Base-by-base conservation (phyloP, 1,284 basidiomycete species). In the Grifola frondosa region DNA sequence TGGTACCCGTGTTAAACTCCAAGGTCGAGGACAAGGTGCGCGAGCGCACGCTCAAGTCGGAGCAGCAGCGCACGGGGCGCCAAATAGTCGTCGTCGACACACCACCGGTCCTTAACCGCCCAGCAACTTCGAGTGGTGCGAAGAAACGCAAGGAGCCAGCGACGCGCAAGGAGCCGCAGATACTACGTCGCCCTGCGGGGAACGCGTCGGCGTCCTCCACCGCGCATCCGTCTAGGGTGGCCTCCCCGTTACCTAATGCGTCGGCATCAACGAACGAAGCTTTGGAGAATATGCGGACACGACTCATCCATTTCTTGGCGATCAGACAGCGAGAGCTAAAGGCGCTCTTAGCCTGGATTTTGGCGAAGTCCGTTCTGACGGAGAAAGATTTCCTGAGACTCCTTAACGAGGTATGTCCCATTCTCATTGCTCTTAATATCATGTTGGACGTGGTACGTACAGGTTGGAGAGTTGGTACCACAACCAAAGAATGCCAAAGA, bases 1-100 rank as follows among this genome's bases (percentile, higher is more conserved):
- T 88, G 46, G 77, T 80, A 41, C 75, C 75, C 37, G 70, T 82
- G 54, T 70, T 86, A 25, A 73, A 70, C n/a, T 65, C 71, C 28
- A 70, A 63, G 30, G 56, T 80, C 40, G 66, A 74, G 11, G 73
- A 73, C 55, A 74, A 71, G 52, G 65, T 88, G 42, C 75, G 80
- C 36, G 73, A 80, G 44, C 74, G 70, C 19, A 80, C 78, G 1
- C 64, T 68, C 30, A 75, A 73, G 43, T 83, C 79, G 22, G 77
- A 74, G 51, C 74, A 75, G 53, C 71, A 78, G 56, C 78, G 78
- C 40, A 66, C 67, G 20, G 74, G 72, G 42, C 73, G 77, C 29
- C 72, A 74, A 48, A 73, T 74, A 16, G 73, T 77, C 32, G 60
- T 76, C 37, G 70, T 88, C 40, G 75, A 73, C 24, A 55, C 58